A percentile compares a stretch with the other conserved stretches of the same genome.
phyloP scores from a whole-genome alignment of 2,329 filamentous ascomycete species.

The Calonectria fujianensis region DNA sequence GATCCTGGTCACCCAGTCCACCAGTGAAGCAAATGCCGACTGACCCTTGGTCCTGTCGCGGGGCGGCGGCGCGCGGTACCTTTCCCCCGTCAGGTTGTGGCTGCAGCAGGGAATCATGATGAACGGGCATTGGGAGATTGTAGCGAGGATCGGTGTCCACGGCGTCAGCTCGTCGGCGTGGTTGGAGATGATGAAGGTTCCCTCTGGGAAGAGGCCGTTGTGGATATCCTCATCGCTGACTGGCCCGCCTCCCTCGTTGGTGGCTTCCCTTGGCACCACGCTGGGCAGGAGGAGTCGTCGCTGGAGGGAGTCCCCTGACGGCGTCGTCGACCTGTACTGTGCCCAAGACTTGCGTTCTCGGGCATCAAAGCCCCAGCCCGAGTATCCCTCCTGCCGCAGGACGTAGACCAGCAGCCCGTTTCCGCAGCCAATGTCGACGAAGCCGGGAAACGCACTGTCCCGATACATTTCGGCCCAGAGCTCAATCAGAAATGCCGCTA shows the following conservation, averaged over 20 bases:
- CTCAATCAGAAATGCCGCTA: slow-evolving; percentile 94
- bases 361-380: slow-evolving; percentile 94
- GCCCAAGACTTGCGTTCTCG: slow-evolving; percentile 89
- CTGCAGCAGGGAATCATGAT: slow-evolving; percentile 97
- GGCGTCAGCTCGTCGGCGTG: slow-evolving; percentile 97
- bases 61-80: slow-evolving; percentile 80
- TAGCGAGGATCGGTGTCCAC: slow-evolving; percentile 94
- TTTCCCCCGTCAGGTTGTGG: slow-evolving; percentile 85
- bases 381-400: slow-evolving; percentile 86
- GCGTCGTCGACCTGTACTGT: slow-evolving; percentile 73
- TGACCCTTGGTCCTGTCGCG: slow-evolving; percentile 69
- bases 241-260: slow-evolving; percentile 42
- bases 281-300: slow-evolving; percentile 70
- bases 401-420: slow-evolving; percentile 94
- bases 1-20: slow-evolving; percentile 84
- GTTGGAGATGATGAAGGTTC: slow-evolving; percentile 96
- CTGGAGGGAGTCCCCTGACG: slow-evolving; percentile 62
- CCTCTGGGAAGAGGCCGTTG: slow-evolving; percentile 80
- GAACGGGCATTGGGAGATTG: slow-evolving; percentile 85
- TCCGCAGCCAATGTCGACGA: slow-evolving; percentile 96
- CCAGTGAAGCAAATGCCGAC: slow-evolving; percentile 89
- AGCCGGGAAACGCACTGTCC: slow-evolving; percentile 81
- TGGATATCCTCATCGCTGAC: slow-evolving; percentile 60
- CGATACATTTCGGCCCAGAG: slow-evolving; percentile 91
- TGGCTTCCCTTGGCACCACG: slow-evolving; percentile 57